phyloP scores from a whole-genome alignment of 352 stramenopile species.

The Pythium pectinolyticum region DNA sequence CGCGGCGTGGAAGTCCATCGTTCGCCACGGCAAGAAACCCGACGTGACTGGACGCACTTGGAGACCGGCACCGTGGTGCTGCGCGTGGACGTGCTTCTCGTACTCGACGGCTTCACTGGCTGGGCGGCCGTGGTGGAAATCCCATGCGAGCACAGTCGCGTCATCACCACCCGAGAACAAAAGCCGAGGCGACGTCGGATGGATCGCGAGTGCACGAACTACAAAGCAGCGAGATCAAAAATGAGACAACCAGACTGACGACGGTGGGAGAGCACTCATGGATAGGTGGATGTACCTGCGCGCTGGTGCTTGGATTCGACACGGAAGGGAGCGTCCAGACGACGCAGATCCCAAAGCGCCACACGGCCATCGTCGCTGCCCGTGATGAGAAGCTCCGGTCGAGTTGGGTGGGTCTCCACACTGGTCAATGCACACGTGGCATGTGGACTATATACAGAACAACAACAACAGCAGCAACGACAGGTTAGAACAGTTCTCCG shows the following conservation, averaged over 20 bases:
- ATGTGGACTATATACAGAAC: conserved; percentile 33
- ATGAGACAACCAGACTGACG: background rate
- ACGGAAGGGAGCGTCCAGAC: conserved; percentile 62
- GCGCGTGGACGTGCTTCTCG: conserved; percentile 31
- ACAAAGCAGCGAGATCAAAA: background rate
- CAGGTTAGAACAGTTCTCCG: background rate
- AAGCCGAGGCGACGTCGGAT: conserved; percentile 57
- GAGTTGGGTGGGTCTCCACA: conserved; percentile 74
- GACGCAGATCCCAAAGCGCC: conserved; percentile 75
- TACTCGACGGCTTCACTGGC: conserved; percentile 60
- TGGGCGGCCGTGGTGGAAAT: conserved; percentile 63
- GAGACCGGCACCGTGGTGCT: conserved; percentile 29
- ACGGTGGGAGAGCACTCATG: background rate
- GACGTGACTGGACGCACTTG: conserved; percentile 41
- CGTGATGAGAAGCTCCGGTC: conserved; percentile 73
- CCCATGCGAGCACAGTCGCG: conserved; percentile 61
- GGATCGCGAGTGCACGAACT: conserved; percentile 72
- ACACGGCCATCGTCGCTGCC: conserved; percentile 67
- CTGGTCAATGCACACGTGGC: conserved; percentile 47
- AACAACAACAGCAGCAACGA: background rate
- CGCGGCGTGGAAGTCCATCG: conserved; percentile 63
- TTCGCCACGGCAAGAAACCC: conserved; percentile 61
- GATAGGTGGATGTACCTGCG: conserved; percentile 33
- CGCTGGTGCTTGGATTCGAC: conserved; percentile 65
- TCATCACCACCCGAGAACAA: conserved; percentile 72